Base-by-base conservation (phyloP, 192 early-diverging fungal genomes). In the Globomyces pollinis-pini region DNA sequence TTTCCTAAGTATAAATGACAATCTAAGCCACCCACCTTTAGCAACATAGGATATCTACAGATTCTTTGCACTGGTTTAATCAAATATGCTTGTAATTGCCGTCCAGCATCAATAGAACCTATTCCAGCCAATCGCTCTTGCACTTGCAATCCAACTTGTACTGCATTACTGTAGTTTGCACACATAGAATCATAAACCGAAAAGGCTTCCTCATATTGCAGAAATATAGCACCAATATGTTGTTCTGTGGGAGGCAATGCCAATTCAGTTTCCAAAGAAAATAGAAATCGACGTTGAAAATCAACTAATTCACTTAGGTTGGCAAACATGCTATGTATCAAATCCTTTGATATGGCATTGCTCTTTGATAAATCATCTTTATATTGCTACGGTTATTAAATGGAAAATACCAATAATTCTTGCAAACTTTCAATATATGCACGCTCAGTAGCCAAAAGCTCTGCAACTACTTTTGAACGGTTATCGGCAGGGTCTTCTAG, bases 41-140 rank as follows among this genome's bases (percentile, higher is more conserved):
- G 72, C 38, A 99, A 79, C 52, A 99, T 71, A 35, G 94, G 94
- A 73, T 99, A 99, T 77, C 94, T 94, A 78, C 94, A 95, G 56
- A 98, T 90, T 44, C 96, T 84, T 72, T 99, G 96, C 6, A 99
- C 83, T 1, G 96, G 96, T 61, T 96, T 94, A 74, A 99, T 99
- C 50, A 99, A 78, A 73, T 89, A 88, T 4, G 87, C 89, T 16
- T 89, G 90, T 59, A 99, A 69, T 69, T 86, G 88, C 56, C 92
- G 86, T 52, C 80, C 80, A 20, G 92, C 92, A 42, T 94, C 90
- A 87, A 88, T 59, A 85, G 74, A 63, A 81, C 76, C 24, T 72
- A 67, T 58, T 84, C 64, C 58, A 73, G 78, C 74, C 76, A 75
- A 39, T 32, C 30, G 24, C 15, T 68, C 67, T 20, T 64, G 60